These are phyloP conservation scores for Lentinula novae-zelandiae DNA, from an alignment of 1,284 basidiomycete genomes.

Conservation along the genomic window DNA sequence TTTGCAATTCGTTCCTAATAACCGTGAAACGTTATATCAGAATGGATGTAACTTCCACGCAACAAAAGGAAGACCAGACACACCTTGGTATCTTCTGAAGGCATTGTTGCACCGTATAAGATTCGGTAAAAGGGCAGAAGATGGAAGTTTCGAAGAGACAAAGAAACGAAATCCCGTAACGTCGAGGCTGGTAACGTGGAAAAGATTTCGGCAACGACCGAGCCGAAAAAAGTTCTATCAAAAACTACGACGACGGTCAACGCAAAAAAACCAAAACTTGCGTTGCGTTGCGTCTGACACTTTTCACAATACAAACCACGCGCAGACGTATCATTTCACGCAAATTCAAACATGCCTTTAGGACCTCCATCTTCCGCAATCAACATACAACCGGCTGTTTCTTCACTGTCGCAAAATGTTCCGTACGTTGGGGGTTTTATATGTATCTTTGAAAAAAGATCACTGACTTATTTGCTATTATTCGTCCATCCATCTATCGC, in stretches of 20 bases:
- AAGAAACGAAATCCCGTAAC: too few relatives aligned
- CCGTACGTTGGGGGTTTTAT: slow-evolving; percentile 29
- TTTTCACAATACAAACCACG: too few relatives aligned
- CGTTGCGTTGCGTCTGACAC: too few relatives aligned
- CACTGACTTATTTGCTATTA: neutral
- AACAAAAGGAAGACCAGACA: slow-evolving; percentile 15
- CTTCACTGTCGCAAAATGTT: slow-evolving; percentile 29
- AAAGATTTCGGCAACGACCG: neutral
- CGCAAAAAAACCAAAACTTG: neutral
- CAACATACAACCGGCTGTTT: slow-evolving; percentile 47
- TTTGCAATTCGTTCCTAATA: slow-evolving; percentile 75
- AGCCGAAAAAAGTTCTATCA: neutral
- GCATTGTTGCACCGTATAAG: slow-evolving; percentile 44
- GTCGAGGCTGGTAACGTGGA: neutral
- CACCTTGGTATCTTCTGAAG: slow-evolving; percentile 84
- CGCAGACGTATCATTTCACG: too few relatives aligned
- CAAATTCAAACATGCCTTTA: slow-evolving; percentile 52
- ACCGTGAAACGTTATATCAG: neutral
- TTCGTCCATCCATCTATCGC: neutral
- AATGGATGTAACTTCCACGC: neutral
- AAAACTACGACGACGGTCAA: neutral
- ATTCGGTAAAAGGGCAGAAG: too few relatives aligned
- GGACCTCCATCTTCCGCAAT: slow-evolving; percentile 66
- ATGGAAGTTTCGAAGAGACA: too few relatives aligned
- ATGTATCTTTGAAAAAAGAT: slow-evolving; percentile 1